Evolutionary conservation across 495 filamentous ascomycete species (phyloP).

Genomic region (Penicillium paxilli): DNA sequence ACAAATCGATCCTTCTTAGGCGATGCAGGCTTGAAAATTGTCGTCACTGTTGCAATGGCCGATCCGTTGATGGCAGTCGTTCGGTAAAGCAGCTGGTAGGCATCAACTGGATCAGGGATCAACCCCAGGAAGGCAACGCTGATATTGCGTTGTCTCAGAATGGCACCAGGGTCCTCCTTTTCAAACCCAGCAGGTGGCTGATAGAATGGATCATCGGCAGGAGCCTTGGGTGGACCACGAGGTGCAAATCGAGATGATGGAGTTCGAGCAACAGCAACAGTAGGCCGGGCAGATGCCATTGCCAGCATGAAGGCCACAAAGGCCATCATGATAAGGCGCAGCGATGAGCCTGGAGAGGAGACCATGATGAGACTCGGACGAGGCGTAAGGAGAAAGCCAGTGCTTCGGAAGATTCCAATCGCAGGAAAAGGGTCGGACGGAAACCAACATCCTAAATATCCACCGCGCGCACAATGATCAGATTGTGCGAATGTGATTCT

Average conservation of each 20-base stretch:
- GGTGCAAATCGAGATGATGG: neutral
- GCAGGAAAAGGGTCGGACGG: slow-evolving; percentile 1
- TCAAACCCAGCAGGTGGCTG: slow-evolving; percentile 31
- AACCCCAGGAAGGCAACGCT: slow-evolving; percentile 31
- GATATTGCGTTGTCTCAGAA: slow-evolving; percentile 27
- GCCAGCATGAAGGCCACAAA: slow-evolving; percentile 19
- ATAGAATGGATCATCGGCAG: slow-evolving; percentile 35
- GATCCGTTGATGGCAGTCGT: slow-evolving; percentile 35
- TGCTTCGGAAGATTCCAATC: slow-evolving; percentile 2
- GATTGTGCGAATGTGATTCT: slow-evolving; percentile 13
- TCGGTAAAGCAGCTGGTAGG: slow-evolving; percentile 30
- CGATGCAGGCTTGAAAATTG: slow-evolving; percentile 31
- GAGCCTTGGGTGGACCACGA: slow-evolving; percentile 12
- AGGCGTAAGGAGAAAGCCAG: neutral
- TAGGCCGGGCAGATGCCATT: slow-evolving; percentile 16
- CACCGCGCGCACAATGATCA: neutral
- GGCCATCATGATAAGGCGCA: slow-evolving; percentile 17
- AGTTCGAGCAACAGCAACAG: neutral
- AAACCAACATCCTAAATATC: slow-evolving; percentile 16
- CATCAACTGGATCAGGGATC: slow-evolving; percentile 27
- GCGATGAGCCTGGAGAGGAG: neutral
- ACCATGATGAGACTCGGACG: neutral
- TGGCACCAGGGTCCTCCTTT: slow-evolving; percentile 22
- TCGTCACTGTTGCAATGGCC: slow-evolving; percentile 35
- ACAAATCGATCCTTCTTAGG: slow-evolving; percentile 33